Base-by-base conservation (phyloP, 768 basidiomycete genomes). In the Termitomyces sp. region DNA sequence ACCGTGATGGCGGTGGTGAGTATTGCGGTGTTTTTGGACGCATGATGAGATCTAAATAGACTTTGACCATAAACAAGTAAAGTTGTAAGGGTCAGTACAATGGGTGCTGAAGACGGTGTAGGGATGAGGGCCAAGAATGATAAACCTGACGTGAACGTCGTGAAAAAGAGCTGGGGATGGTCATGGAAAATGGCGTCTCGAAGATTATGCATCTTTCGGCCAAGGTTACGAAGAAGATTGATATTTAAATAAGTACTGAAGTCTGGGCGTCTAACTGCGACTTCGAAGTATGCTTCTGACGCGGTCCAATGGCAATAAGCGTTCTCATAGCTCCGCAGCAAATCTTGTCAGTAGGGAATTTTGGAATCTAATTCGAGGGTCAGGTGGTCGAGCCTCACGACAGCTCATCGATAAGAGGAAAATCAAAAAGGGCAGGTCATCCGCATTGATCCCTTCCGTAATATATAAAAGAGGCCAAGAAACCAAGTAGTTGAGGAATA, bases 1-100 rank as follows among this genome's bases (percentile, higher is more conserved):
- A 71, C 17, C 0, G 80, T 68, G 2, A 85, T 66, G 0, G 65
- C 64, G 12, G 73, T 57, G 68, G 75, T 61, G 55, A 82, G 68
- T 38, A 76, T 56, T 56, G 56, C 1, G 31, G 68, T 61, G 35
- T 75, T 53, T 55, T 40, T 51, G 19, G 56, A 12, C 21, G 57
- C 53, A 57, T 62, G 63, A 25, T 66, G 65, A 4, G 62, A 57
- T 32, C 69, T 69, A 53, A 75, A 72, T 5, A 77, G 34, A 16
- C 74, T 66, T 0, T 73, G 73, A 2, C 72, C 69, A 59, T 78
- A 80, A 0, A 75, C 57, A 17, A 76, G 64, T 9, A 80, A 62
- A 2, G 66, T 43, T 0, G 79, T 65, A 23, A 81, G 62, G 8
- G 60, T 66, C 0, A 69, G 23, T 1, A 65, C 45, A 23, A 67